Evolutionary conservation across 495 filamentous ascomycete species (phyloP).

Genomic region (Talaromyces trachyspermus): DNA sequence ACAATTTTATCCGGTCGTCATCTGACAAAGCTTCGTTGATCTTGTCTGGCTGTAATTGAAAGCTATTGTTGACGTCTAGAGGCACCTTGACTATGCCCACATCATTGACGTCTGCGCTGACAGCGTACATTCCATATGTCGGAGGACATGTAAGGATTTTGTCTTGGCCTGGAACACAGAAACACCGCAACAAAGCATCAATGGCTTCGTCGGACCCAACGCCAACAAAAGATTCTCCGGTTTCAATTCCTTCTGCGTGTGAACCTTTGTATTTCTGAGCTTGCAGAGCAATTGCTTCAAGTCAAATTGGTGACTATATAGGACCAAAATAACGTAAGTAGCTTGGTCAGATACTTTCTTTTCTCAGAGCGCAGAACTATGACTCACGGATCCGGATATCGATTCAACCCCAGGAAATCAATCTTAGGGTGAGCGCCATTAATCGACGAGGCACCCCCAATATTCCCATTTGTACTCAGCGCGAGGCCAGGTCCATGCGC

Average conservation of each 20-base stretch:
- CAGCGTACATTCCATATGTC: slow-evolving; percentile 97
- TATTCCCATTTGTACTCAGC: slow-evolving; percentile 37
- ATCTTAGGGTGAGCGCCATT: slow-evolving; percentile 37
- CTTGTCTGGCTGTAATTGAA: slow-evolving; percentile 61
- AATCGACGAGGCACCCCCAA: slow-evolving; percentile 27
- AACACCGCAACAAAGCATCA: slow-evolving; percentile 84
- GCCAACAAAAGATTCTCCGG: slow-evolving; percentile 88
- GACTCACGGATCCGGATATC: slow-evolving; percentile 87
- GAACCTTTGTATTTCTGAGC: slow-evolving; percentile 76
- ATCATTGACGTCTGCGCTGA: slow-evolving; percentile 91
- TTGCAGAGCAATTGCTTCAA: slow-evolving; percentile 83
- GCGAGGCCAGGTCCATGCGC: slow-evolving; percentile 76
- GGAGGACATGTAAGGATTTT: slow-evolving; percentile 91
- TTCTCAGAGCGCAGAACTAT: not conserved
- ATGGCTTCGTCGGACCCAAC: slow-evolving; percentile 96
- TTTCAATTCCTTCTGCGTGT: slow-evolving; percentile 65
- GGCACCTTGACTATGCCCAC: slow-evolving; percentile 77
- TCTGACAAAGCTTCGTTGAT: slow-evolving; percentile 57
- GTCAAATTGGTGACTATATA: slow-evolving; percentile 63
- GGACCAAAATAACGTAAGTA: not conserved
- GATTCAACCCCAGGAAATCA: slow-evolving; percentile 72
- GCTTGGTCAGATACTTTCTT: not conserved
- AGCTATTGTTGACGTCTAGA: slow-evolving; percentile 52
- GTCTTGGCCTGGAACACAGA: slow-evolving; percentile 81
- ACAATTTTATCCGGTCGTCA: slow-evolving; percentile 71